Evolutionary conservation across 2,329 filamentous ascomycete species (phyloP).

Genomic region (Talaromyces sp.): DNA sequence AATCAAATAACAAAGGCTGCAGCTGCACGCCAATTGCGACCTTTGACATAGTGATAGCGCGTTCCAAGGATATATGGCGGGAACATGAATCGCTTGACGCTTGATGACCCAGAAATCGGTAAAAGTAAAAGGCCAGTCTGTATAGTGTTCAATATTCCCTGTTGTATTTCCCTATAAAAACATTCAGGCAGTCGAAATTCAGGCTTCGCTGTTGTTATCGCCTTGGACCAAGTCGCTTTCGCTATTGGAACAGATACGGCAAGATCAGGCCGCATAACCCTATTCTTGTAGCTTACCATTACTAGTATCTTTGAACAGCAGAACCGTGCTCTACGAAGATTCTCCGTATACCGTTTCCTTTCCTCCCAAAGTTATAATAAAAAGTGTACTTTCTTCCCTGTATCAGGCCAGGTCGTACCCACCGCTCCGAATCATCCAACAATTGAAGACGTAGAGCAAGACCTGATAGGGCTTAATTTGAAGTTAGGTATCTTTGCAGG

Average conservation of each 20-base stretch:
- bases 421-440: slow-evolving; percentile 52
- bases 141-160: slow-evolving; percentile 58
- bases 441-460: slow-evolving; percentile 46
- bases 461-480: slow-evolving; percentile 53
- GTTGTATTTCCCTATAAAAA: slow-evolving; percentile 74
- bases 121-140: slow-evolving; percentile 53
- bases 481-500: slow-evolving; percentile 54
- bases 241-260: slow-evolving; percentile 43
- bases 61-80: slow-evolving; percentile 41
- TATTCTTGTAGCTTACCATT: slow-evolving; percentile 38
- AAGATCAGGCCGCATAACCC: slow-evolving; percentile 32
- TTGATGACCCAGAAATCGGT: slow-evolving; percentile 43
- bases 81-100: slow-evolving; percentile 36
- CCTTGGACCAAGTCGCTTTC: slow-evolving; percentile 43
- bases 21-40: slow-evolving; percentile 31
- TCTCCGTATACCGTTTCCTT: slow-evolving; percentile 8
- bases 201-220: slow-evolving; percentile 52
- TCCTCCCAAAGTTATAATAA: slow-evolving; percentile 1
- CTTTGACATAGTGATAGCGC: slow-evolving; percentile 33
- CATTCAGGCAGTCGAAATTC: slow-evolving; percentile 56
- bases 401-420: slow-evolving; percentile 46
- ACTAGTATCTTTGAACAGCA: neutral
- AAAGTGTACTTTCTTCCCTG: neutral
- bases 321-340: slow-evolving; percentile 6
- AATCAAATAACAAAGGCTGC: slow-evolving; percentile 31